Conservation (phyloP, 2,329 filamentous ascomycete species). For the Keithomyces neogunnii region DNA sequence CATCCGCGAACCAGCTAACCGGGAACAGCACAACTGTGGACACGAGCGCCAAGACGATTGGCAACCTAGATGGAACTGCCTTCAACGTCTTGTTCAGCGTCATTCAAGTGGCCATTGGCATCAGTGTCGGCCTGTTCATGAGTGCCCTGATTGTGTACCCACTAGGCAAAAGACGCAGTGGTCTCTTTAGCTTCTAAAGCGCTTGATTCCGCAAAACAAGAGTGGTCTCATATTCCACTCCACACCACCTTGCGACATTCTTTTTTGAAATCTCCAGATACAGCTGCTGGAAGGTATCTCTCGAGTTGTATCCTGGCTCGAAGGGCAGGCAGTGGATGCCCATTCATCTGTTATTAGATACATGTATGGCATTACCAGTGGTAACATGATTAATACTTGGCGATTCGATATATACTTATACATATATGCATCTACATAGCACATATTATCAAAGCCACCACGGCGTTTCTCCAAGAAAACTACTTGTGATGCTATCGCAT, state of each 20-base stretch:
- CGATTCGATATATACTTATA: not conserved
- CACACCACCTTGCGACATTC: too few relatives aligned
- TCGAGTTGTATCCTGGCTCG: too few relatives aligned
- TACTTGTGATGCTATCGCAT: not conserved
- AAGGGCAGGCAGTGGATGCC: too few relatives aligned
- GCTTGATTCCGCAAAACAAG: not conserved
- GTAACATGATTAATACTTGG: not conserved
- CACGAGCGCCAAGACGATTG: conserved; percentile 10
- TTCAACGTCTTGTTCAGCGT: conserved; percentile 50
- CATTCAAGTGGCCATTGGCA: conserved; percentile 53
- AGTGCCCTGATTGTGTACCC: conserved; percentile 48
- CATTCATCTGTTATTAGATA: too few relatives aligned
- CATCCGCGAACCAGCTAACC: conserved; percentile 46
- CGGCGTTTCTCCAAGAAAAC: too few relatives aligned
- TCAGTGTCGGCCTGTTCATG: conserved; percentile 52
- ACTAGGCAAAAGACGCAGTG: conserved; percentile 48
- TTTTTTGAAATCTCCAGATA: too few relatives aligned
- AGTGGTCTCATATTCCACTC: not conserved
- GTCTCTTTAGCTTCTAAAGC: conserved; percentile 43
- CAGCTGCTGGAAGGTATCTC: too few relatives aligned
- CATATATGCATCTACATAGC: not conserved
- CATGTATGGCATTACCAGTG: not conserved
- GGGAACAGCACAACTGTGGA: conserved; percentile 24
- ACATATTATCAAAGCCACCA: not conserved
- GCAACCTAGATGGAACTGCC: conserved; percentile 32